A percentile compares a stretch with the other conserved stretches of the same genome.
Evolutionary conservation across 106 monocot species (phyloP).

Genomic region (Dioscorea alata): DNA sequence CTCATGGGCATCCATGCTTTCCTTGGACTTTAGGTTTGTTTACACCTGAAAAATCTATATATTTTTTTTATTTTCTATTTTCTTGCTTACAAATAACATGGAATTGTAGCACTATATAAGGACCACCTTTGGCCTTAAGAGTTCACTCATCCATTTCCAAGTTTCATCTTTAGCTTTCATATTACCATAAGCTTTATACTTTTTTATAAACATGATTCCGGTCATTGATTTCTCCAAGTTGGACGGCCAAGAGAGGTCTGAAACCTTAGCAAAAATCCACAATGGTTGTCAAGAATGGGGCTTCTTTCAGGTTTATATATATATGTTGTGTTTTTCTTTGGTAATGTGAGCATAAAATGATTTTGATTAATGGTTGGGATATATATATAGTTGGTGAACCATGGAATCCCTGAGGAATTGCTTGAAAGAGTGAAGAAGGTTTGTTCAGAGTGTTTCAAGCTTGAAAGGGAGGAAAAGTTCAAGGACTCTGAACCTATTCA

Average conservation of each 20-base stretch:
- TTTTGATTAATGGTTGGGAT: too few species aligned
- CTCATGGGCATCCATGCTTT: too few species aligned
- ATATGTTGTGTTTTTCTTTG: background rate
- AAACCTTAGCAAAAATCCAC: slow-evolving; percentile 36
- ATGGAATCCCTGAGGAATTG: slow-evolving; percentile 50
- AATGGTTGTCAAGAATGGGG: slow-evolving; percentile 58
- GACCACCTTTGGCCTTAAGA: too few species aligned
- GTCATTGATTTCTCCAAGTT: slow-evolving; percentile 49
- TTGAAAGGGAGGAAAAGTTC: slow-evolving; percentile 51
- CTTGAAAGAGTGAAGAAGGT: slow-evolving; percentile 59
- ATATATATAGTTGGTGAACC: slow-evolving; percentile 51
- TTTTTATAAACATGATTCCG: slow-evolving; percentile 11
- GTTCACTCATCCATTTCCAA: too few species aligned
- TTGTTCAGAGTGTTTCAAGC: slow-evolving; percentile 38
- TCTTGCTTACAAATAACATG: too few species aligned
- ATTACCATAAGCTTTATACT: too few species aligned
- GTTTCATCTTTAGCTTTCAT: too few species aligned
- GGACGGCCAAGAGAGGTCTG: slow-evolving; percentile 24
- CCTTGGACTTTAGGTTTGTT: too few species aligned
- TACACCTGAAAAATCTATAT: too few species aligned
- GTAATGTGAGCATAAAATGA: background rate
- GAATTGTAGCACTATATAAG: too few species aligned
- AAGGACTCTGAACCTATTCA: slow-evolving; percentile 36
- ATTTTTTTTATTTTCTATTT: too few species aligned
- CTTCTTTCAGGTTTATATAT: slow-evolving; percentile 45